Base-by-base conservation (phyloP, 129 eudicot species). In the Ambrosia trifida region DNA sequence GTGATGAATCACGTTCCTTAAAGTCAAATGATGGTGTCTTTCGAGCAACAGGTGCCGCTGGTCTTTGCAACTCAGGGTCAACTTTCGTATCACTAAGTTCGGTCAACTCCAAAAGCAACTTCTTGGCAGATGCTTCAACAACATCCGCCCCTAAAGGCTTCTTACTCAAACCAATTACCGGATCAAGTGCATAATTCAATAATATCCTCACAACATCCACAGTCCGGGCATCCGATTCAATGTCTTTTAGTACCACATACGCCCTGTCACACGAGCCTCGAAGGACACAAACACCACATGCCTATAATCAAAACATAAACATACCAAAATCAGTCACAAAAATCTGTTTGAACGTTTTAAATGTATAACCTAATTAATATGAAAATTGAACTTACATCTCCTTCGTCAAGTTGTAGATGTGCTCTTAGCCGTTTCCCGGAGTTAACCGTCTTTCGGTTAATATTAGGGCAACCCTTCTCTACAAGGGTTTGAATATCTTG, bases 231-330 rank as follows among this genome's bases (percentile, higher is more conserved):
- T 68, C 82, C 6, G 80, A 82, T 82, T 87, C 99, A 59, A 81
- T 17, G 32, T 88, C 97, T 46, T 75, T 77, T 40, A 81, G 83
- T 62, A 77, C 72, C 66, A 84, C 74, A 78, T 85, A 84, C 14
- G 99, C 93, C 82, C 89, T 87, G 75, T 95, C 97, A 68, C 99
- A 95, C 40, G 99, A 90, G 62, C 83, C 91, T 68, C 91, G 87
- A 10, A 90, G 86, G 28, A 72, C 70, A 66, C 99, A 95, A 72
- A 73, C 79, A 71, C 92, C 64, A 69, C 97, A 95, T 46, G 83
- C 99, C 99, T 95, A 81, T 68, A 52, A 14, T 35, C 72, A 35
- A 49, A 18, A 24, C 10, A 1, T 5, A 66, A n/a, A 67, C 40
- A 7, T 19, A 24, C 35, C 47, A 66, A 66, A 32, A 41, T 50